These are phyloP conservation scores for Sarocladium strictum DNA, from an alignment of 2,329 filamentous ascomycete genomes.

Conservation along the genomic window DNA sequence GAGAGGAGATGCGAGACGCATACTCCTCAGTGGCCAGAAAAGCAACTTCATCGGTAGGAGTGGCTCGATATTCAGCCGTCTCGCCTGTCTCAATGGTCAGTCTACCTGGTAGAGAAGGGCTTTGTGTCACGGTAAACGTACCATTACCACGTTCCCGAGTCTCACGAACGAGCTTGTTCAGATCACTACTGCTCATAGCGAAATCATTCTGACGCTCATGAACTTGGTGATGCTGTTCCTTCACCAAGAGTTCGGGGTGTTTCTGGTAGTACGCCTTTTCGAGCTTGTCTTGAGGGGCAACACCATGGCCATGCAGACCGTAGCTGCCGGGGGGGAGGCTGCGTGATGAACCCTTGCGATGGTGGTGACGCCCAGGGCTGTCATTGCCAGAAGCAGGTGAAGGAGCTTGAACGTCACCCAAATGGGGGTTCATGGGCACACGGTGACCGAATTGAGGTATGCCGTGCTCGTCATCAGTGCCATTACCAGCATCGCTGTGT, in stretches of 20 bases:
- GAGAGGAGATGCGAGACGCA: conserved; percentile 68
- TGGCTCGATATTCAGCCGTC: conserved; percentile 57
- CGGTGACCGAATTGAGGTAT: conserved; percentile 89
- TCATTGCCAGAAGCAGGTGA: conserved; percentile 59
- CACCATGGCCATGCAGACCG: conserved; percentile 82
- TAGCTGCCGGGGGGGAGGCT: conserved; percentile 81
- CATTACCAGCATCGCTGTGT: conserved; percentile 39
- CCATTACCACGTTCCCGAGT: conserved; percentile 52
- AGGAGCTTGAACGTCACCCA: conserved; percentile 93
- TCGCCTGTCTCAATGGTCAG: conserved; percentile 44
- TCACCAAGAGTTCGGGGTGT: conserved; percentile 74
- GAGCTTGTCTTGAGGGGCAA: conserved; percentile 70
- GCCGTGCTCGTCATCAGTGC: conserved; percentile 68
- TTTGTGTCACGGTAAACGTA: conserved; percentile 26
- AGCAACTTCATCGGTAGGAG: conserved; percentile 85
- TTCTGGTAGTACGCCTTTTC: conserved; percentile 91
- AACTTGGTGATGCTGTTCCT: conserved; percentile 58
- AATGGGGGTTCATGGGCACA: conserved; percentile 88
- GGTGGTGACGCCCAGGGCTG: conserved; percentile 49
- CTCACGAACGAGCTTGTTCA: conserved; percentile 82
- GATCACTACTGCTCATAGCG: conserved; percentile 80
- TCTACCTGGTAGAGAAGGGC: neutral
- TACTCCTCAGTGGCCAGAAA: conserved; percentile 86
- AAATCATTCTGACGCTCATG: conserved; percentile 61
- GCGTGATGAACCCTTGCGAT: conserved; percentile 67